phyloP scores from a whole-genome alignment of 208 protist species.

The Spironucleus salmonicida region DNA sequence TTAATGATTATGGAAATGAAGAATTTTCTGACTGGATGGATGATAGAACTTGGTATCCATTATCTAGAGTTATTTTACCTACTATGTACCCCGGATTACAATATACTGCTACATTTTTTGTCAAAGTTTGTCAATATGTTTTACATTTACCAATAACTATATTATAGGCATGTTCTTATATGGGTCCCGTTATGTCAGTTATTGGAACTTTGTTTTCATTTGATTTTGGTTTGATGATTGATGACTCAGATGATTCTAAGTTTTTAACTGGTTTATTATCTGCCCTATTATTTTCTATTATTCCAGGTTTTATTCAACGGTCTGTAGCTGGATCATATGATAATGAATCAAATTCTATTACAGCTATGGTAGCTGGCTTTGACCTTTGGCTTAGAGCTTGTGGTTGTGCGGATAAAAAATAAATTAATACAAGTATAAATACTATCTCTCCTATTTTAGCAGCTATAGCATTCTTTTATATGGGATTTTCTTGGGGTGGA shows the following conservation, averaged over 20 bases:
- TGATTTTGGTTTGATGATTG: conserved; percentile 58
- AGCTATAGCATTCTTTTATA: conserved; percentile 63
- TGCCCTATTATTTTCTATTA: conserved; percentile 60
- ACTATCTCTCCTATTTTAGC: conserved; percentile 50
- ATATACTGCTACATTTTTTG: conserved; percentile 71
- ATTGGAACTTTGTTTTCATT: conserved; percentile 66
- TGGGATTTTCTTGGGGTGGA: conserved; percentile 80
- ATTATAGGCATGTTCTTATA: conserved; percentile 77
- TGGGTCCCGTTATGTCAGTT: conserved; percentile 70
- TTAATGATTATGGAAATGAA: conserved; percentile 64
- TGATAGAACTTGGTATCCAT: conserved; percentile 80
- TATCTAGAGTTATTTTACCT: conserved; percentile 78
- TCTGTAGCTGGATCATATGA: conserved; percentile 92
- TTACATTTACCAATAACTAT: conserved; percentile 71
- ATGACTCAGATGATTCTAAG: conserved; percentile 42
- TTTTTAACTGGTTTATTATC: conserved; percentile 55
- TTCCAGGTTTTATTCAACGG: conserved; percentile 78
- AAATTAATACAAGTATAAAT: not conserved
- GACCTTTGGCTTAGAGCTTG: conserved; percentile 58
- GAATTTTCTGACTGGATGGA: conserved; percentile 96
- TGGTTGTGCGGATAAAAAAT: conserved; percentile 47
- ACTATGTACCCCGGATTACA: conserved; percentile 90
- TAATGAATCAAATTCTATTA: conserved; percentile 89
- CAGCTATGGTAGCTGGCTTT: conserved; percentile 65
- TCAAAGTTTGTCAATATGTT: conserved; percentile 55